These are phyloP conservation scores for Baorangia bicolor DNA, from an alignment of 768 basidiomycete genomes.

Conservation along the genomic window DNA sequence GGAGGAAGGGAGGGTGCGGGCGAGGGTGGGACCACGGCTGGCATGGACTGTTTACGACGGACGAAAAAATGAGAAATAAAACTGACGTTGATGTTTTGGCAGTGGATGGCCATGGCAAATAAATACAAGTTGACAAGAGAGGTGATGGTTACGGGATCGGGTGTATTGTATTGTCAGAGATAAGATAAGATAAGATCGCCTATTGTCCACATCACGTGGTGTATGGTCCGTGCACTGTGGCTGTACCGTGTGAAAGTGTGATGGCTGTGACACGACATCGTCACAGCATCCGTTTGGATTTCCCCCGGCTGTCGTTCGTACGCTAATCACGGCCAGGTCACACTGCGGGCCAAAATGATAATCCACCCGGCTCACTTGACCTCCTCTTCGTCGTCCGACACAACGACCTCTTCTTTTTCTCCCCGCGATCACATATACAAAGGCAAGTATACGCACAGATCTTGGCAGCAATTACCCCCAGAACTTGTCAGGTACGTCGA, in stretches of 20 bases:
- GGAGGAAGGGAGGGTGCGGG: constrained; percentile 12
- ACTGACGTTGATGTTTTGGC: constrained; percentile 8
- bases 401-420: constrained; percentile 1
- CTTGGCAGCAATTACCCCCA: constrained; percentile 60
- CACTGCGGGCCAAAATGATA: constrained; percentile 37
- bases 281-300: constrained; percentile 33
- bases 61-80: constrained; percentile 14
- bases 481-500: constrained; percentile 58
- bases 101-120: constrained; percentile 12
- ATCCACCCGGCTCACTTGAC: constrained; percentile 21
- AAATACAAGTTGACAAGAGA: no score
- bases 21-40: not conserved
- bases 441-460: constrained; percentile 55
- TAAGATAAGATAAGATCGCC: constrained; percentile 20
- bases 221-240: constrained; percentile 30
- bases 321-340: constrained; percentile 38
- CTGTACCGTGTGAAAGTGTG: constrained; percentile 25
- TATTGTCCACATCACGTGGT: constrained; percentile 2
- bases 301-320: constrained; percentile 37
- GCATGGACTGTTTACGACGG: constrained; percentile 18
- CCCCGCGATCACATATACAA: constrained; percentile 44
- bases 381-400: constrained; percentile 15
- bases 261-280: constrained; percentile 28
- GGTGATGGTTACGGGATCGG: constrained; percentile 9
- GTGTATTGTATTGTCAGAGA: constrained; percentile 6